Evolutionary conservation across 805 yeast genomes (phyloP), one percentile per base, ranked within the genome.

Genomic region (Blastobotrys parvus): DNA sequence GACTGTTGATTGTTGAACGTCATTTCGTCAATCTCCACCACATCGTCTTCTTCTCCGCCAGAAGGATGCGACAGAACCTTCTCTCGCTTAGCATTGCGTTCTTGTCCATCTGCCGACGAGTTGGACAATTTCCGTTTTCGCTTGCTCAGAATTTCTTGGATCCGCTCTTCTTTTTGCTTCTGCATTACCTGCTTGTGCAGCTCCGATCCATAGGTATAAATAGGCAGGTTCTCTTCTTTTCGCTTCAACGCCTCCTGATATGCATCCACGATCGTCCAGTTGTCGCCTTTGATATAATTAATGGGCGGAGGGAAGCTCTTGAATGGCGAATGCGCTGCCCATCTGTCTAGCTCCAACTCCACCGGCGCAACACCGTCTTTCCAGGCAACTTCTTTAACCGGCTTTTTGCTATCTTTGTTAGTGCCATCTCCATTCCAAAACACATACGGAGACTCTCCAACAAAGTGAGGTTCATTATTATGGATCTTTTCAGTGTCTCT

Each of bases 211-310:
- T 36, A 25, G 27, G 18, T 22, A 7, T 18, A 38, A 25, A 15
- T 17, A 25, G 29, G 29, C 29, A 25, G 29, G 5, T 4, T 40
- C 39, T 7, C 21, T 25, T 29, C 21, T 18, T 38, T 13, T 6
- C 39, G 25, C n/a, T 22, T 35, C 38, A 58, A 41, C 10, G 59
- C 60, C 39, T 55, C 53, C 15, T 56, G 43, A 37, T 58, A 58
- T 11, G 62, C 60, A 17, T 46, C 47, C 11, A 58, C 51, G 13
- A 58, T 47, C 3, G 61, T 53, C 8, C 48, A 39, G 5, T 55
- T 52, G 39, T 58, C 57, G 32, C 44, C 39, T 8, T 49, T 35
- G 22, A 47, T 29, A 55, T 56, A 57, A 42, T n/a, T 19, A 20
- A 41, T 35, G 36, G 34, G 22, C 35, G 31, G 15, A n/a, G n/a